Base-by-base conservation (phyloP, 2,329 filamentous ascomycete genomes). In the Cytospora chrysosperma region DNA sequence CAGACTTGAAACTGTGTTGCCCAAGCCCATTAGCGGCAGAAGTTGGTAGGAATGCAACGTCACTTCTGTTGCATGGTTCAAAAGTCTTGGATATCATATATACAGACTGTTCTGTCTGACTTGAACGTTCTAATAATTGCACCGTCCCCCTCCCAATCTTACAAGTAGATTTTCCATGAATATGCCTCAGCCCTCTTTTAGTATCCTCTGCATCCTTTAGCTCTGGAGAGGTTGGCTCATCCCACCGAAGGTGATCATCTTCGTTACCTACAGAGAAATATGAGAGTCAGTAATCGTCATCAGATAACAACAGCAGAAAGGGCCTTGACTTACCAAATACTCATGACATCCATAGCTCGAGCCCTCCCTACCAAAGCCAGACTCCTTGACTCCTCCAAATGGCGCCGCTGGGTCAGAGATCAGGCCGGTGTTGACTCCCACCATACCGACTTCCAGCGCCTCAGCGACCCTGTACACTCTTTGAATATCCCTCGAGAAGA, bases 371-470 rank as follows among this genome's bases (percentile, higher is more conserved):
- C 91, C 91, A 70, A 93, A 93, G 1, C 91, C 91, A 70, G 87
- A 91, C 77, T 93, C 82, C 78, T 95, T 95, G 53, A 95, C 88
- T 68, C 91, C 91, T 19, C 91, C 91, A 72, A 95, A 95, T 0
- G 85, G 85, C 60, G 82, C 74, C 0, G 83, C 83, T 13, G 80
- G 77, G 65, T 87, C 85, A 2, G 83, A 85, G 67, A 87, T 83
- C 57, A 88, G 65, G 1, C 91, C 91, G 0, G 90, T 93, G 76
- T 94, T 94, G 65, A 93, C 86, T 61, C 91, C 92, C 1, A 96
- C 86, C 92, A 96, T 96, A 59, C 92, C 92, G 1, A 94, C 90
- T 73, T 96, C 90, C 47, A 96, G 78, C 19, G 82, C 82, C 76
- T 91, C 88, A 0, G 87, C 85, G 0, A 91, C 83, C 55, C 88